Evolutionary conservation across 305 asterid species (phyloP).

Genomic region (Fraxinus ornus): DNA sequence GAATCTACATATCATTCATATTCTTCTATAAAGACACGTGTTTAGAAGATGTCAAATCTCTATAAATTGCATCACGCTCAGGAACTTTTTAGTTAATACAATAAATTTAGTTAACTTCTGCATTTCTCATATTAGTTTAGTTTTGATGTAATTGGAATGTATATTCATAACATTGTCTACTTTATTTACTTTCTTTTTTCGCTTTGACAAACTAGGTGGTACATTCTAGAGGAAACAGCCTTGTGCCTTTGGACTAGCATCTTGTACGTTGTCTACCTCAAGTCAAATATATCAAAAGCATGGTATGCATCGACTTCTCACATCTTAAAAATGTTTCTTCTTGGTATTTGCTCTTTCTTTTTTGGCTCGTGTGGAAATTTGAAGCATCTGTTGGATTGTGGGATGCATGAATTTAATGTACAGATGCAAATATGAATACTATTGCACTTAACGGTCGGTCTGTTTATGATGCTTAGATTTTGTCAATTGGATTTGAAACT

Average conservation of each 20-base stretch:
- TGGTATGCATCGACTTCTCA: conserved; percentile 54
- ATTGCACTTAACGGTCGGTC: background rate
- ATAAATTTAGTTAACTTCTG: background rate
- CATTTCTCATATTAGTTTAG: background rate
- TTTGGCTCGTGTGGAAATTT: background rate
- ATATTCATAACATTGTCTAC: conserved; percentile 1
- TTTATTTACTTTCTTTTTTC: conserved; percentile 1
- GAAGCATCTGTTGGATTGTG: background rate
- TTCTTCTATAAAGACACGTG: background rate
- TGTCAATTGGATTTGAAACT: conserved; percentile 8
- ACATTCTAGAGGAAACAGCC: conserved; percentile 76
- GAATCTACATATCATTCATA: background rate
- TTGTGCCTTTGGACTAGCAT: conserved; percentile 81
- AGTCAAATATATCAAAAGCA: conserved; percentile 64
- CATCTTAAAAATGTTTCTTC: background rate
- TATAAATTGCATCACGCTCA: background rate
- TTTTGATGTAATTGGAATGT: conserved; percentile 8
- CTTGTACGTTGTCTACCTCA: conserved; percentile 65
- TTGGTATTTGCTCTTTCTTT: background rate
- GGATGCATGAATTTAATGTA: background rate
- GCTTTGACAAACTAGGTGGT: conserved; percentile 65
- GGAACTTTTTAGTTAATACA: background rate
- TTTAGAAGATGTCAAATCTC: background rate
- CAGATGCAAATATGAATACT: background rate
- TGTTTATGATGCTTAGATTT: background rate